These are phyloP conservation scores for Umbilicus rupestris DNA, from an alignment of 164 flowering plant genomes.

Conservation along the genomic window DNA sequence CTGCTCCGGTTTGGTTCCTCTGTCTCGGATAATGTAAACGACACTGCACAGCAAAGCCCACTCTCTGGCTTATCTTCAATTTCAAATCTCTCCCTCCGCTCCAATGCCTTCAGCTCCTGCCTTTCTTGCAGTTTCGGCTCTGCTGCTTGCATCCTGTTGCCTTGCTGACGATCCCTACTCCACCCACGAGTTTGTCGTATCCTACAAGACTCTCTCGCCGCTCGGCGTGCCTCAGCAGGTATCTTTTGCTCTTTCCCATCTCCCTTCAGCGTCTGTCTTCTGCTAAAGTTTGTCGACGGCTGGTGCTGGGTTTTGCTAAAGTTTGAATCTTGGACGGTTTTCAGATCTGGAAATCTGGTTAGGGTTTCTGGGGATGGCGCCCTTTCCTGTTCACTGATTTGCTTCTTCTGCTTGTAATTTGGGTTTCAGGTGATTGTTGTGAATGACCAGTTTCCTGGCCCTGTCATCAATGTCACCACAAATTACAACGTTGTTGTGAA, in stretches of 20 bases:
- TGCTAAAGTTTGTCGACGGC: not conserved
- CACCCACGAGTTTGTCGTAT: slow-evolving; percentile 30
- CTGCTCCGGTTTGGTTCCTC: slow-evolving; percentile 1
- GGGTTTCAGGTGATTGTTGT: slow-evolving; percentile 23
- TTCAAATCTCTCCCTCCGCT: not conserved
- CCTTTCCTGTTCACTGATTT: not conserved
- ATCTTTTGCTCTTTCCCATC: slow-evolving; percentile 1
- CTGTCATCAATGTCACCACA: slow-evolving; percentile 22
- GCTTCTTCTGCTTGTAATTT: not conserved
- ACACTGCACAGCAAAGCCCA: not conserved
- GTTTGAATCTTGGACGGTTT: slow-evolving; percentile 2
- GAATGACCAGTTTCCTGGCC: slow-evolving; percentile 27
- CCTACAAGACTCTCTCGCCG: slow-evolving; percentile 51
- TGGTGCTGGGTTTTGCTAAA: not conserved
- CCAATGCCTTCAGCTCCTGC: not conserved
- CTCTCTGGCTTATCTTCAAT: not conserved
- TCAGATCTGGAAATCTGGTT: not conserved
- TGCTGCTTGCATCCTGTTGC: slow-evolving; percentile 14
- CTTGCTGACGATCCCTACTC: slow-evolving; percentile 38
- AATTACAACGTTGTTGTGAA: slow-evolving; percentile 24
- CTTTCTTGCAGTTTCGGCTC: not conserved
- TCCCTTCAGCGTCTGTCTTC: too few species aligned
- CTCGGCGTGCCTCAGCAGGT: slow-evolving; percentile 60
- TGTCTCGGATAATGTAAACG: slow-evolving; percentile 4
- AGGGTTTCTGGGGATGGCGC: not conserved